These are phyloP conservation scores for Saccharomycopsis fibuligera DNA, from an alignment of 805 yeast species.

Conservation along the genomic window DNA sequence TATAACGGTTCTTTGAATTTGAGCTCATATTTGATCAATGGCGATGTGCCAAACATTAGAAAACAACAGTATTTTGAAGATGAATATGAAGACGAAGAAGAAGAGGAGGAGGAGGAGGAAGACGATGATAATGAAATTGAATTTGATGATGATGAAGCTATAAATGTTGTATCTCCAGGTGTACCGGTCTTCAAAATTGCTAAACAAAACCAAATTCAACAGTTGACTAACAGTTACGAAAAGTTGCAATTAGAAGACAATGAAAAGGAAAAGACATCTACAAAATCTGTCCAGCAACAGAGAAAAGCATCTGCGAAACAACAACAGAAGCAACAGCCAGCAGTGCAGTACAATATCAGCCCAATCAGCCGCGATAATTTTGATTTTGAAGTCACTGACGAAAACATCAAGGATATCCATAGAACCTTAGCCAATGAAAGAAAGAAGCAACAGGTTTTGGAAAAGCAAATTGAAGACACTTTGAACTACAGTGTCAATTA, in stretches of 20 bases:
- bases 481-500: conserved; percentile 16
- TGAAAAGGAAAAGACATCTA: not conserved
- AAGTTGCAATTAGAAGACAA: conserved; percentile 9
- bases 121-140: conserved; percentile 8
- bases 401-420: not conserved
- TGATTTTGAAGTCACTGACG: conserved; percentile 10
- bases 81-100: conserved; percentile 15
- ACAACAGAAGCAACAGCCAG: not conserved
- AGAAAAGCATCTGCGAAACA: not conserved
- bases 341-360: not conserved
- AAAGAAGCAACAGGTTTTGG: conserved; percentile 8
- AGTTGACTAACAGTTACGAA: conserved; percentile 17
- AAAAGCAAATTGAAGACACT: conserved; percentile 8
- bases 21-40: conserved; percentile 14
- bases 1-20: conserved; percentile 18
- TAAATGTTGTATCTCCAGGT: conserved; percentile 21
- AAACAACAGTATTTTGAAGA: conserved; percentile 6
- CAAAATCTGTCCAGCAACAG: too few species aligned
- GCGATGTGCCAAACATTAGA: not conserved
- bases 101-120: conserved; percentile 16
- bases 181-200: conserved; percentile 16
- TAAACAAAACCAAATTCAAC: conserved; percentile 6
- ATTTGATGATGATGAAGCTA: conserved; percentile 20
- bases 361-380: conserved; percentile 9
- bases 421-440: not conserved